A percentile compares a stretch with the other conserved stretches of the same genome.
These are phyloP conservation scores for Verticillium longisporum DNA, from an alignment of 2,329 filamentous ascomycete genomes.

Conservation along the genomic window DNA sequence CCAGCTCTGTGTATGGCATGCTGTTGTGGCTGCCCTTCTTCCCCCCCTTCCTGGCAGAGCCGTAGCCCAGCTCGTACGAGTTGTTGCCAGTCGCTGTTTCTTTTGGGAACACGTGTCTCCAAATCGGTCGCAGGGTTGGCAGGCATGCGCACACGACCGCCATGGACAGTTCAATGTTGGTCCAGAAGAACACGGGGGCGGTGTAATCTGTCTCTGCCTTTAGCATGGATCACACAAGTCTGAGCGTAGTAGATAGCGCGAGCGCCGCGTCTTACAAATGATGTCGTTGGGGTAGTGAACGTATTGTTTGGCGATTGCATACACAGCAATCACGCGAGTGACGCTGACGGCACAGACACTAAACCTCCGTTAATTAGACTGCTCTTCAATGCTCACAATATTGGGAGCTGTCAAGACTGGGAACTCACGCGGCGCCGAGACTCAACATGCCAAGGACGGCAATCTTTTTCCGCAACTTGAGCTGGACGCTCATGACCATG, in stretches of 20 bases:
- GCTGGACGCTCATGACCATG: slow-evolving; percentile 16
- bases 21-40: slow-evolving; percentile 2
- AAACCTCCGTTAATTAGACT: neutral
- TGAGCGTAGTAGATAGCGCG: too few species aligned
- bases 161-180: slow-evolving; percentile 30
- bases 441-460: slow-evolving; percentile 18
- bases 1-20: slow-evolving; percentile 5
- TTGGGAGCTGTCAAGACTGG: neutral
- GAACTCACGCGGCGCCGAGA: slow-evolving; percentile 16
- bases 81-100: neutral
- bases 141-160: slow-evolving; percentile 31
- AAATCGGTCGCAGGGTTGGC: slow-evolving; percentile 26
- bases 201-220: slow-evolving; percentile 13
- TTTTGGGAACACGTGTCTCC: slow-evolving; percentile 11
- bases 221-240: neutral
- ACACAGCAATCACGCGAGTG: slow-evolving; percentile 14
- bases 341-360: slow-evolving; percentile 10
- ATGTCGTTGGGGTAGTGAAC: slow-evolving; percentile 15
- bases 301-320: slow-evolving; percentile 13
- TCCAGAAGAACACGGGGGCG: slow-evolving; percentile 25
- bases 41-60: neutral
- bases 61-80: slow-evolving; percentile 5
- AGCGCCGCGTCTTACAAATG: slow-evolving; percentile 14
- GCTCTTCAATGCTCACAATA: neutral
- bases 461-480: slow-evolving; percentile 16